Evolutionary conservation across 2,329 filamentous ascomycete species (phyloP), one percentile per base, ranked within the genome.

Genomic region (Dryadomyces quercivorus): DNA sequence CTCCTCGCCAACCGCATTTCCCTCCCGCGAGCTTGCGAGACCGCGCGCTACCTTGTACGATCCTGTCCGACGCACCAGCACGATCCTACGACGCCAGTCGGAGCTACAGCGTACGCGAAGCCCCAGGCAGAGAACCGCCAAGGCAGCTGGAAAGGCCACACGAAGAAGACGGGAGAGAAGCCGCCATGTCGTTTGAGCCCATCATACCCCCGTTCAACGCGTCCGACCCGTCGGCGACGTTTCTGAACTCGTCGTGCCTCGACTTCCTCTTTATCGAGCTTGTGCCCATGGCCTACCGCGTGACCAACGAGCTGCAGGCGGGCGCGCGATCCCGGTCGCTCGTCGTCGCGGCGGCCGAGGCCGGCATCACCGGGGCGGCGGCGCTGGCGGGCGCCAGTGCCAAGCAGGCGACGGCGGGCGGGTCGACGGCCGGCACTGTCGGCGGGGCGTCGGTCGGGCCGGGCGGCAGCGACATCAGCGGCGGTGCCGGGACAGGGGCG

Each of bases 251-350:
- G 55, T 93, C 92, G 50, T 90, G 87, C 67, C 82, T 98, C 63
- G 93, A 98, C 70, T 86, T 98, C 62, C 81, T 98, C 55, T 81
- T 98, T 62, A 97, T 97, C 66, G 93, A 98, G 73, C 81, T 98
- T 54, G 93, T 98, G 16, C 93, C 93, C 43, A 85, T 97, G 75
- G 88, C 92, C 5, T 89, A 94, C 69, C 84, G 93, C 60, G 78
- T 97, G 58, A 84, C 88, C 21, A 80, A 84, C 64, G 85, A 93
- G 64, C 75, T 89, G 5, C 80, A 82, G 56, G 72, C 71, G 57
- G 50, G 48, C 67, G 74, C 56, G 62, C 63, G 45, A 52, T 61
- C 52, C 53, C 57, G 50, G 59, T 63, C 54, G 58, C 63, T 82
- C 56, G 70, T 36, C 67, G 73, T 57, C 59, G 53, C 62, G 26